Conservation (phyloP, 2,329 filamentous ascomycete genomes). For the Xylariaceae sp. region DNA sequence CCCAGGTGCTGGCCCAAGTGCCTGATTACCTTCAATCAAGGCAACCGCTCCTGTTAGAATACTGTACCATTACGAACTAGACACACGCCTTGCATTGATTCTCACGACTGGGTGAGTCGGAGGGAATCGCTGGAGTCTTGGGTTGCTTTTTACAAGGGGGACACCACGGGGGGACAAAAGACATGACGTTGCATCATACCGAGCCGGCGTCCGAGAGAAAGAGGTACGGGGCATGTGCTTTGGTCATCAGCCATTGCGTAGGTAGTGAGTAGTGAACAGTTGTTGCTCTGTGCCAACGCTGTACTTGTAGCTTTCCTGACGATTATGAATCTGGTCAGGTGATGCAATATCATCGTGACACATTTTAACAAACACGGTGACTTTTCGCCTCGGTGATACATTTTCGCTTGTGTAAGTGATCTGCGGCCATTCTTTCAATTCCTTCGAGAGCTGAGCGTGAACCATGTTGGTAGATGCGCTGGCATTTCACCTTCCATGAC, state of each 20-base stretch:
- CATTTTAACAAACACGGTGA: background rate
- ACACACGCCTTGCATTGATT: conserved; percentile 13
- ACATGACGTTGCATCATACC: conserved; percentile 11
- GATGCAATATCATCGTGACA: background rate
- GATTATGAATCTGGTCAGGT: background rate
- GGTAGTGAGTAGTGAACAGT: background rate
- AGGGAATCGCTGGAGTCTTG: conserved; percentile 14
- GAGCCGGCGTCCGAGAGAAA: background rate
- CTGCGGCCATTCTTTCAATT: background rate
- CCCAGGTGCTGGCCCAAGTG: no score
- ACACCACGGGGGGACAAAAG: conserved; percentile 15
- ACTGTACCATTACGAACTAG: conserved; percentile 19
- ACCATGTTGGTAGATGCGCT: no score
- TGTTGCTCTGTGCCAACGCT: background rate
- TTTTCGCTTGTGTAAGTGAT: background rate
- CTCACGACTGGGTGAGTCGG: conserved; percentile 15
- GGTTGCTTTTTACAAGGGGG: conserved; percentile 13
- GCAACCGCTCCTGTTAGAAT: background rate
- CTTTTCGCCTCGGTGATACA: background rate
- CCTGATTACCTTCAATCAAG: no score
- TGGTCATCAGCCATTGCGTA: background rate
- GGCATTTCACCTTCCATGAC: background rate
- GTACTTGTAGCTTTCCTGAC: background rate
- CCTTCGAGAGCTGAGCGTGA: background rate
- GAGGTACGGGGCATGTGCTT: background rate